These are phyloP conservation scores for Parmelia sp. DNA, from an alignment of 495 filamentous ascomycete species.

Conservation along the genomic window DNA sequence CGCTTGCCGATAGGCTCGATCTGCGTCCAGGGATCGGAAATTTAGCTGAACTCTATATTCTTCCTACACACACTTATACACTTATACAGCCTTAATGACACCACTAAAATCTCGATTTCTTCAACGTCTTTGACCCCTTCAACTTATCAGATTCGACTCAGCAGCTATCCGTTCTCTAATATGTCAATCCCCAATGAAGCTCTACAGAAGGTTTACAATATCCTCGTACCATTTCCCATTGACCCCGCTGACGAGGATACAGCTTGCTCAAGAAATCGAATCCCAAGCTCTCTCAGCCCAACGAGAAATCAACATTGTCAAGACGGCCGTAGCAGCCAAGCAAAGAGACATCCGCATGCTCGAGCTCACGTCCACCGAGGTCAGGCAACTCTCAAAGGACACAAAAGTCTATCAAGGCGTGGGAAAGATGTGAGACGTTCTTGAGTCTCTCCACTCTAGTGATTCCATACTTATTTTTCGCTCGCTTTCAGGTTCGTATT, in stretches of 20 bases:
- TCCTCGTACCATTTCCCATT: background rate
- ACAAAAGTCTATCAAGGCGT: conserved; percentile 91
- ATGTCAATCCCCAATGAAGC: conserved; percentile 98
- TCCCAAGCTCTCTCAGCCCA: conserved; percentile 78
- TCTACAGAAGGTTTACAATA: conserved; percentile 68
- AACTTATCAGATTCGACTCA: background rate
- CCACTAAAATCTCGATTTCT: no score
- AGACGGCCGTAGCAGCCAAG: conserved; percentile 77
- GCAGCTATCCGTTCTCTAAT: background rate
- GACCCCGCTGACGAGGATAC: conserved; percentile 20
- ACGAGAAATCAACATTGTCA: conserved; percentile 84
- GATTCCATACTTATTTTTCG: background rate
- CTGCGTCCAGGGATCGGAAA: background rate
- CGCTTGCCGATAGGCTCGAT: background rate
- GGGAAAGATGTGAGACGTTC: conserved; percentile 76
- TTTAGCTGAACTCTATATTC: background rate
- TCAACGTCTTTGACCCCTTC: background rate
- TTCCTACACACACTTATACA: no score
- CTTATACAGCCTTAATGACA: no score
- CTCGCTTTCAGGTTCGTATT: conserved; percentile 74
- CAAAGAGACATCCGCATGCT: conserved; percentile 84
- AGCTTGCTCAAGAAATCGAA: conserved; percentile 95
- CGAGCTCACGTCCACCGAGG: conserved; percentile 78
- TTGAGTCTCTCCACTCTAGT: background rate
- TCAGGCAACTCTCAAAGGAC: conserved; percentile 65